Base-by-base conservation (phyloP, 441 rosid genomes). In the Jatropha multifida region DNA sequence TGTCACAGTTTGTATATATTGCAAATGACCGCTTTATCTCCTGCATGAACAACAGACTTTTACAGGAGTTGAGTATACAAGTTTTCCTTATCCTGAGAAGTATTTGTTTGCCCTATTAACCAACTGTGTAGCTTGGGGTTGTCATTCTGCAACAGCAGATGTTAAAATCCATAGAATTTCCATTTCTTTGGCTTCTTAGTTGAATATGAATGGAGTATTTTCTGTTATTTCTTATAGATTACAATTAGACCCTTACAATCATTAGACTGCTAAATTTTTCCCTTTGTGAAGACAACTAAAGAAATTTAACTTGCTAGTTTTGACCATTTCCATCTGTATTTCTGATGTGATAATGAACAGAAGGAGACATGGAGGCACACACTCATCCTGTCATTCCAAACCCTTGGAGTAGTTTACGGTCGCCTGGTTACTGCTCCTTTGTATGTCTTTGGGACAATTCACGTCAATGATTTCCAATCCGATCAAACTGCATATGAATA, bases 321-420 rank as follows among this genome's bases (percentile, higher is more conserved):
- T 72, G 63, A 55, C 15, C 5, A 55, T 52, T 81, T 6, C 14
- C 17, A 32, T 76, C 54, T 69, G 32, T 65, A 52, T 51, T 54
- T 71, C 62, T 73, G 49, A 70, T 46, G 55, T 74, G 64, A 67
- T 71, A 64, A 49, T 72, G 40, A 81, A 76, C 90, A 86, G 92
- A 80, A 73, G 78, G 92, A 86, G 60, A 81, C 88, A 63, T 85
- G 92, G 92, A 86, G 76, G 83, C 84, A 83, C 48, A 80, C 85
- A 15, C 66, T 84, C 64, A 69, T 85, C 71, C 72, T 88, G 52
- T 85, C 92, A 65, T 90, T 83, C 76, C 92, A 87, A 79, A 83
- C 87, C 82, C 74, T 88, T 15, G 94, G 94, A 74, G 82, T 90
- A 54, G 85, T 90, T 78, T 90, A 86, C 23, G 92, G 92, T 61